A percentile compares a stretch with the other conserved stretches of the same genome.
Conservation (phyloP, 306 rosid species). For the Begonia loranthoides region DNA sequence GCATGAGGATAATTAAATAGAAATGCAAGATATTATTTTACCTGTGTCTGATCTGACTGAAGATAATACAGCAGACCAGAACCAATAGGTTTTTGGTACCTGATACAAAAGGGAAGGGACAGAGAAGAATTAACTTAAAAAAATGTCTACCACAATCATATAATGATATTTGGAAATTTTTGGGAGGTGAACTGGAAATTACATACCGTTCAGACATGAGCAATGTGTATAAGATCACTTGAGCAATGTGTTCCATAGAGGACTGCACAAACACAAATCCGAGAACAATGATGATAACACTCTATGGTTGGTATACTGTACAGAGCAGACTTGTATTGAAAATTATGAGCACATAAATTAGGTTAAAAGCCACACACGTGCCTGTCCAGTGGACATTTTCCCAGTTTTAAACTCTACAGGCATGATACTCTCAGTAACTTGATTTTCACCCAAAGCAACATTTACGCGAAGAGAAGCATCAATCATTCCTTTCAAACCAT, state of each 20-base stretch:
- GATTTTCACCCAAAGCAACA: slow-evolving; percentile 27
- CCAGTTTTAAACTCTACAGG: slow-evolving; percentile 94
- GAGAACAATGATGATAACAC: not conserved
- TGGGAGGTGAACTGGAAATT: not conserved
- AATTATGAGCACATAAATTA: not conserved
- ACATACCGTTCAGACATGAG: slow-evolving; percentile 87
- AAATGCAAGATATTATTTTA: slow-evolving; percentile 11
- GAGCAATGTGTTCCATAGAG: slow-evolving; percentile 74
- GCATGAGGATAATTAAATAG: slow-evolving; percentile 9
- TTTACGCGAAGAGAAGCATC: slow-evolving; percentile 83
- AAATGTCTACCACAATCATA: not conserved
- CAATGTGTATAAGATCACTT: slow-evolving; percentile 78
- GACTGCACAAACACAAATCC: slow-evolving; percentile 34
- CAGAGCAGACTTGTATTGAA: not conserved
- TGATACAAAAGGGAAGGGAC: slow-evolving; percentile 16
- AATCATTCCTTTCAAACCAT: slow-evolving; percentile 93
- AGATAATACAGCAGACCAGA: slow-evolving; percentile 87
- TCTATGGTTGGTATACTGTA: not conserved
- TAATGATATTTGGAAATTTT: not conserved
- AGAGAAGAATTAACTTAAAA: slow-evolving; percentile 5
- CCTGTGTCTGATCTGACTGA: slow-evolving; percentile 72
- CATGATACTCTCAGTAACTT: slow-evolving; percentile 39
- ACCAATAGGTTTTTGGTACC: slow-evolving; percentile 64
- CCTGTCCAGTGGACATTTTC: slow-evolving; percentile 61
- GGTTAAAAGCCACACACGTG: slow-evolving; percentile 21